Conservation (phyloP, 2,329 filamentous ascomycete species). For the Trichoderma sp. region DNA sequence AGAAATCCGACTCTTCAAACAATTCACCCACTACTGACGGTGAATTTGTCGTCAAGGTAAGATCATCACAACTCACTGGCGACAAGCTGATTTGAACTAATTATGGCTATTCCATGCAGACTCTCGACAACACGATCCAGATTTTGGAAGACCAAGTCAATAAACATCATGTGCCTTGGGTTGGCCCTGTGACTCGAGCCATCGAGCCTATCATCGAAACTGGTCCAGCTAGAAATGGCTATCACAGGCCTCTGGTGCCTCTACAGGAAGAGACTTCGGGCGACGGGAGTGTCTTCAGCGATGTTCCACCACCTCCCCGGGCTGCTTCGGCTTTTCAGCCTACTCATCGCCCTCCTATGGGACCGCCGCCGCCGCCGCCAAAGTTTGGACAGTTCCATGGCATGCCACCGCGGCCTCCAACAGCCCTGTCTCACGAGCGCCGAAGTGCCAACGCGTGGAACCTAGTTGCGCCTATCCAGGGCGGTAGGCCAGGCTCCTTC, state of each 20-base stretch:
- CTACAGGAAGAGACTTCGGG: not conserved
- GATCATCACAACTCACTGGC: not conserved
- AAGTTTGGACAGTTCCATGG: conserved; percentile 34
- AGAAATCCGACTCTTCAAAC: conserved; percentile 19
- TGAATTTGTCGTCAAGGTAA: conserved; percentile 34
- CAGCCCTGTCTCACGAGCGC: conserved; percentile 29
- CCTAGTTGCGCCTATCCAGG: conserved; percentile 24
- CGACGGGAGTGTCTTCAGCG: not conserved
- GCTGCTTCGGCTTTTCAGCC: conserved; percentile 29
- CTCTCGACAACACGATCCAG: conserved; percentile 34
- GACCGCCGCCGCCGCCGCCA: conserved; percentile 26
- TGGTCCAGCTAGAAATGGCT: conserved; percentile 29
- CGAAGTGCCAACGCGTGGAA: conserved; percentile 26
- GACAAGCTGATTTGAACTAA: not conserved
- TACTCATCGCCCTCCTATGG: conserved; percentile 22
- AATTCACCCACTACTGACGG: conserved; percentile 22
- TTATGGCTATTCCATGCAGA: conserved; percentile 24
- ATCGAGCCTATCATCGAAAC: conserved; percentile 33
- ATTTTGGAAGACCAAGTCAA: conserved; percentile 39
- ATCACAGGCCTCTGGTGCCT: conserved; percentile 29
- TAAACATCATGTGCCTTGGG: conserved; percentile 37
- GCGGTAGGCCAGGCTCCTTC: conserved; percentile 23
- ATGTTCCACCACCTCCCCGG: conserved; percentile 25
- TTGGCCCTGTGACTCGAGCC: conserved; percentile 34
- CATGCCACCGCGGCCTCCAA: conserved; percentile 31